Evolutionary conservation across 192 early-diverging fungal genomes (phyloP).

Genomic region (Podila verticillata): DNA sequence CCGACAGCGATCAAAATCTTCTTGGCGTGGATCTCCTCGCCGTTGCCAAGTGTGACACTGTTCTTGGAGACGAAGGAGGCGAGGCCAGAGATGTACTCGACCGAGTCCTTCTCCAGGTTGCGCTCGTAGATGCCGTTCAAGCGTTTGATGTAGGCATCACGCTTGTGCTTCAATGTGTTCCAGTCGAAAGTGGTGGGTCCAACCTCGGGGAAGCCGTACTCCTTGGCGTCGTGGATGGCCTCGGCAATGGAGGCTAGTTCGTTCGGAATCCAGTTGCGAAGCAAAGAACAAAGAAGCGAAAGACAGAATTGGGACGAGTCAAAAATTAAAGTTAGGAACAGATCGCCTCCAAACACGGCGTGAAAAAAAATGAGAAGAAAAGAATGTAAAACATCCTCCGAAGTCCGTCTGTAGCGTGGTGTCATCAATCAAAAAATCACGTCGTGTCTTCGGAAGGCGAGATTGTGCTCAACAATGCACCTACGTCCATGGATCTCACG

Average conservation of each 20-base stretch:
- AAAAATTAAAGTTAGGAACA: no score
- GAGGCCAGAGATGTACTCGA: slow-evolving; percentile 85
- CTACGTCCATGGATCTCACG: neutral
- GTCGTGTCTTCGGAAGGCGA: neutral
- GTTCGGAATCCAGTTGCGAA: neutral
- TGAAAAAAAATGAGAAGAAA: neutral
- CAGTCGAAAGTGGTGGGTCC: slow-evolving; percentile 75
- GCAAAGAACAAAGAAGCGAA: no score
- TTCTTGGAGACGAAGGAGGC: slow-evolving; percentile 86
- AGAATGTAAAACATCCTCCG: no score
- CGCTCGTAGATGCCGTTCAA: slow-evolving; percentile 96
- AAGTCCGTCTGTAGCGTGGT: neutral
- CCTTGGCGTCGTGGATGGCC: slow-evolving; percentile 85
- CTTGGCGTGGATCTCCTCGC: slow-evolving; percentile 70
- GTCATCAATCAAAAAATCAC: neutral
- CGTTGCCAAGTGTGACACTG: slow-evolving; percentile 68
- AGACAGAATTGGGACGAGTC: no score
- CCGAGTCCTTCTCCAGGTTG: slow-evolving; percentile 87
- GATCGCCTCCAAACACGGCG: neutral
- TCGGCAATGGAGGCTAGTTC: slow-evolving; percentile 81
- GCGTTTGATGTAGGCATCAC: slow-evolving; percentile 96
- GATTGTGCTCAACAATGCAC: neutral
- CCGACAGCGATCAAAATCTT: slow-evolving; percentile 94
- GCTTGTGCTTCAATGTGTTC: slow-evolving; percentile 84
- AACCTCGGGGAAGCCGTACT: slow-evolving; percentile 86